Base-by-base conservation (phyloP, 2,329 filamentous ascomycete species). In the Diaporthe vexans region DNA sequence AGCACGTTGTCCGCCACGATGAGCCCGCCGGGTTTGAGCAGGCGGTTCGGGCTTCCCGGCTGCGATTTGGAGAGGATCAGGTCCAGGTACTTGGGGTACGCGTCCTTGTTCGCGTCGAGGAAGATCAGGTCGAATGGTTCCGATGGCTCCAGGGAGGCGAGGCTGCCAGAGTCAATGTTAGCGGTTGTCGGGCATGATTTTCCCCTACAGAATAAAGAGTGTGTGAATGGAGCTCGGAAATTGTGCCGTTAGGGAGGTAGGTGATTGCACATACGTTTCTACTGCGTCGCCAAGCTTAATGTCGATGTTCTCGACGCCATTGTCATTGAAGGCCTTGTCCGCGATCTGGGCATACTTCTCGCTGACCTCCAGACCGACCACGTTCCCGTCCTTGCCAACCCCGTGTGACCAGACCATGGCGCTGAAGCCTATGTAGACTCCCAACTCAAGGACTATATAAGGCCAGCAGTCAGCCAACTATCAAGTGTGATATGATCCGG, bases 1-100 rank as follows among this genome's bases (percentile, higher is more conserved):
- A 91, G 83, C 56, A 88, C 84, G 73, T 91, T 91, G 79, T 91
- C 89, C 0, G 86, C 88, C 19, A 90, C 81, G 74, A 91, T 86
- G 73, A 90, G 80, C 0, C 87, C 88, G 10, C 86, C 87, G 11
- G 83, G 79, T 0, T 85, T 83, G 52, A 91, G 83, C 35, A 91
- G 83, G 9, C 87, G 84, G 19, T 76, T 77, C 3, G 78, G 24
- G 8, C 77, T 75, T 3, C 82, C 83, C 1, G 86, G 83, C 65
- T 77, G 78, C 7, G 87, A 89, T 65, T 81, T 78, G 24, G 81
- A 81, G 19, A 90, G 81, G 71, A 90, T 84, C 40, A 84, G 81
- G 26, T 81, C 78, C 51, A 90, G 82, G 78, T 89, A 90, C 9
- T 77, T 78, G 0, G 85, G 84, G 77, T 90, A 89, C n/a, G 85